Evolutionary conservation across 306 rosid species (phyloP).

Genomic region (Quercus glauca): DNA sequence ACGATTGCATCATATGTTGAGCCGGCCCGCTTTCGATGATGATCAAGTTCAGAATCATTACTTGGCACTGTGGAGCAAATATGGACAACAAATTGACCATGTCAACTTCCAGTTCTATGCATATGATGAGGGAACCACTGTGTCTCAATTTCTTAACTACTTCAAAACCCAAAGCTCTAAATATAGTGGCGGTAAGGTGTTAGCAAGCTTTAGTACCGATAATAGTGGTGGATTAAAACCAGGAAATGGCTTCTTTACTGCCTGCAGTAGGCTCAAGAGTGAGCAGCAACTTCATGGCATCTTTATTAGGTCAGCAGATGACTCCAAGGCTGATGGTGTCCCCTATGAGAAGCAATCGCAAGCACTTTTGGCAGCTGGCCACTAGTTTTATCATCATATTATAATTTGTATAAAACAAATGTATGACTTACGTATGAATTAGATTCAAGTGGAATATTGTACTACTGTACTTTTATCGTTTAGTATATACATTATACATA

Average conservation of each 20-base stretch:
- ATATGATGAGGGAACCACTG: slow-evolving; percentile 58
- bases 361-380: slow-evolving; percentile 45
- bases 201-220: slow-evolving; percentile 61
- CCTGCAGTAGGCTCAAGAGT: slow-evolving; percentile 46
- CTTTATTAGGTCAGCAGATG: slow-evolving; percentile 90
- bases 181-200: slow-evolving; percentile 61
- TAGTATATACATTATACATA: background rate
- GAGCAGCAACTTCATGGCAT: slow-evolving; percentile 57
- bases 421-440: no score
- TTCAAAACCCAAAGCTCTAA: slow-evolving; percentile 58
- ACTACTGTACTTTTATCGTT: background rate
- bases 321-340: slow-evolving; percentile 55
- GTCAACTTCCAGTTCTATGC: slow-evolving; percentile 88
- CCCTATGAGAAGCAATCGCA: slow-evolving; percentile 69
- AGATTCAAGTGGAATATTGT: background rate
- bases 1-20: no score
- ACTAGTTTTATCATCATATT: slow-evolving; percentile 13
- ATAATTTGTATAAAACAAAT: background rate
- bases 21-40: no score
- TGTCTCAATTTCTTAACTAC: slow-evolving; percentile 46
- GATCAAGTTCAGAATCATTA: slow-evolving; percentile 63
- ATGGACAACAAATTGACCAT: slow-evolving; percentile 61
- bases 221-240: slow-evolving; percentile 63
- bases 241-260: slow-evolving; percentile 51
- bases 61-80: slow-evolving; percentile 64